Conservation (phyloP, 2,329 filamentous ascomycete genomes). For the Botryotinia narcissicola region DNA sequence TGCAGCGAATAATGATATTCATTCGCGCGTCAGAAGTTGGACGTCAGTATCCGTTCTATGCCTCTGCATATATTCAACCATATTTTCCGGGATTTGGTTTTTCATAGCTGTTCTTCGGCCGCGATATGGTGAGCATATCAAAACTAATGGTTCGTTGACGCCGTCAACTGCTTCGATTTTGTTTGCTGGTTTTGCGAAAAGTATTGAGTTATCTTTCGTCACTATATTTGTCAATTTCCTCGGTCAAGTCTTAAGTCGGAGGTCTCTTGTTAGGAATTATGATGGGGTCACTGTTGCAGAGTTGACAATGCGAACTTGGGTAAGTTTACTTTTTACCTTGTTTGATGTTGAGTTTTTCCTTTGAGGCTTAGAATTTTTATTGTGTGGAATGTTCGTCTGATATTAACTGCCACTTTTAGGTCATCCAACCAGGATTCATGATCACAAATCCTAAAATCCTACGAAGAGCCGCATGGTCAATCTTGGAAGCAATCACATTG, state of each 20-base stretch:
- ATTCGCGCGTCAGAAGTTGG: slow-evolving; percentile 42
- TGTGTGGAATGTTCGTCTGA: slow-evolving; percentile 49
- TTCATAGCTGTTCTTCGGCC: slow-evolving; percentile 60
- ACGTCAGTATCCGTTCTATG: slow-evolving; percentile 48
- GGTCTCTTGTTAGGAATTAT: slow-evolving; percentile 59
- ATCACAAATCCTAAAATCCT: slow-evolving; percentile 67
- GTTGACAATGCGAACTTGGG: slow-evolving; percentile 74
- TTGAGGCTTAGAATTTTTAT: background rate
- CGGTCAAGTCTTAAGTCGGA: slow-evolving; percentile 70
- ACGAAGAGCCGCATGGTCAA: slow-evolving; percentile 59
- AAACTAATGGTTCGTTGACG: slow-evolving; percentile 49
- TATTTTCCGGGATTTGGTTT: slow-evolving; percentile 65
- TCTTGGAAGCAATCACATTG: slow-evolving; percentile 64
- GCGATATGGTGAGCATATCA: slow-evolving; percentile 58
- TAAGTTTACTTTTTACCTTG: background rate
- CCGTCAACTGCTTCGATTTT: slow-evolving; percentile 65
- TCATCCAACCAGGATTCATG: slow-evolving; percentile 69
- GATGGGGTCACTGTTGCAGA: slow-evolving; percentile 71
- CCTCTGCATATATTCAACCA: slow-evolving; percentile 60
- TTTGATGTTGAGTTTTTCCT: background rate
- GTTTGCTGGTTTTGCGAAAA: slow-evolving; percentile 69
- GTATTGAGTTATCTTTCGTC: slow-evolving; percentile 75
- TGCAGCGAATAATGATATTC: slow-evolving; percentile 29
- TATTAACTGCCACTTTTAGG: slow-evolving; percentile 59
- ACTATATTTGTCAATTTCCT: slow-evolving; percentile 73